Evolutionary conservation across 768 basidiomycete species (phyloP), one percentile per base, ranked within the genome.

Genomic region (Naematelia encephala): DNA sequence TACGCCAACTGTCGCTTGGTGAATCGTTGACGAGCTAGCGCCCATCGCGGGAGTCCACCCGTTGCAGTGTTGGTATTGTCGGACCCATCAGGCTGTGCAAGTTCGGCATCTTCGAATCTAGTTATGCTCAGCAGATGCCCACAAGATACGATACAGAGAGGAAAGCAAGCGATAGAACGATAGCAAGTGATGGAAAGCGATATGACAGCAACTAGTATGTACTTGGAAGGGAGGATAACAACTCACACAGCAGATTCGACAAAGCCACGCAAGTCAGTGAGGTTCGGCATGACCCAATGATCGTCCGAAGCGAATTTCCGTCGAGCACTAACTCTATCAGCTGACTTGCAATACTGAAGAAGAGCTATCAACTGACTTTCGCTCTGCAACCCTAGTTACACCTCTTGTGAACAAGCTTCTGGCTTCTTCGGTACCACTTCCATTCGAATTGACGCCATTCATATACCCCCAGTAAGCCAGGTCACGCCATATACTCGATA

Each of bases 401-500:
- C 90, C 89, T 63, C 82, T 82, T 3, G 90, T 92, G 53, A 90
- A 82, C 66, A 84, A 83, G 61, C 87, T 86, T 58, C 91, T 77
- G 10, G 89, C 82, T n/a, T 79, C 80, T 66, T 88, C 87, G 84
- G 86, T 81, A 21, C 51, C 50, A 28, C 43, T 39, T 13, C 49
- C 55, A n/a, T 42, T n/a, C 5, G 51, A 13, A 21, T 79, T 79
- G 39, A 86, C 83, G 21, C 84, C 83, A 53, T 80, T 78, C 85
- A 85, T 86, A 66, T 87, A 87, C 14, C 93, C 80, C 54, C 84
- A 81, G 70, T 91, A 96, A 1, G 88, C 90, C 50, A 93, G 82
- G 68, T 93, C 88, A 55, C 94, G 76, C 61, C 94, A 80, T 60
- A 89, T 84, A n/a, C 84, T 82, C 14, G 87, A 88, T 60, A 94